Base-by-base conservation (phyloP, 2,329 filamentous ascomycete genomes). In the Metarhizium album region DNA sequence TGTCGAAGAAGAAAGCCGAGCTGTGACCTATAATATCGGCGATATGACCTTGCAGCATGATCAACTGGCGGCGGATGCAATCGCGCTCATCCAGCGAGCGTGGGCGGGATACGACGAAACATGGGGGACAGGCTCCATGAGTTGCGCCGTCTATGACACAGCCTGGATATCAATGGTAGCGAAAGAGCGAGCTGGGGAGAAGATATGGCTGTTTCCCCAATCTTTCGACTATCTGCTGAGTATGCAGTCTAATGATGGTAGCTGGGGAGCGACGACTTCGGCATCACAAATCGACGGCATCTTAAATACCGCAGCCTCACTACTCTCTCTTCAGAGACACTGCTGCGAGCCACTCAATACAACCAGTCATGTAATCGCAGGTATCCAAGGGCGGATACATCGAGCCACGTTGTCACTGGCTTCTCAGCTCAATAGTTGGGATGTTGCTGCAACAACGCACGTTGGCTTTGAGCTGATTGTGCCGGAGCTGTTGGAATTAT, bases 401-500 rank as follows among this genome's bases (percentile, higher is more conserved):
- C 49, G 42, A 22, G 55, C 51, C 4, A 31, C 20, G 18, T 33
- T 13, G 8, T 46, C 47, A n/a, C 49, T 56, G 2, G 6, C 33
- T 7, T 29, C 16, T 3, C 24, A 47, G 43, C 24, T 56, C 18
- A n/a, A 29, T 7, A 16, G 13, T 16, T 58, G 54, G 53, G 52
- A 50, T 45, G 23, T 45, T n/a, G 14, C 23, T 42, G 11, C 5
- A 2, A 52, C 50, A 9, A 42, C 49, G n/a, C 54, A 58, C 38
- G 50, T 58, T 42, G 56, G 56, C 16, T 53, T 56, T 27, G 56
- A 58, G 46, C 45, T 58, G 2, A 49, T 56, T 14, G 48, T 57
- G 20, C 55, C 55, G 8, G 47, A 49, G 2, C 33, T 57, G 46
- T 29, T 48, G 27, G 48, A 55, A 1, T n/a, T n/a, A n/a, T n/a